A percentile compares a stretch with the other conserved stretches of the same genome.
Evolutionary conservation across 495 filamentous ascomycete genomes (phyloP).

Genomic region (Hypoxylon lenormandii): DNA sequence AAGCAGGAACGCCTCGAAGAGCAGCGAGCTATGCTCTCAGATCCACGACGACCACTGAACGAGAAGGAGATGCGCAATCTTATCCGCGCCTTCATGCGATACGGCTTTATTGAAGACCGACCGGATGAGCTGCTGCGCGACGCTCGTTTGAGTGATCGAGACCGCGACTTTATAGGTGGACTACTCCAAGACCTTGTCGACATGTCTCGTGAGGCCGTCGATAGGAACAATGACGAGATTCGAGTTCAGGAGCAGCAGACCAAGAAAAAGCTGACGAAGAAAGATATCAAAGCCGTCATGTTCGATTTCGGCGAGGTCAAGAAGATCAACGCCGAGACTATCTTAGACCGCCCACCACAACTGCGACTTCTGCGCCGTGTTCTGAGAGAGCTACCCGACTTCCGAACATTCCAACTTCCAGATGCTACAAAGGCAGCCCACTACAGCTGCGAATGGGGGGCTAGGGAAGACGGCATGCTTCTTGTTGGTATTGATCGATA

Average conservation of each 20-base stretch:
- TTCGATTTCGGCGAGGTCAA: slow-evolving; percentile 93
- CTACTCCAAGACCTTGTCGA: slow-evolving; percentile 66
- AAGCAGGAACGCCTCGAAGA: slow-evolving; percentile 70
- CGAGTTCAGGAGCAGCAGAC: slow-evolving; percentile 78
- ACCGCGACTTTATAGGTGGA: slow-evolving; percentile 77
- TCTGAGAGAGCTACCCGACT: slow-evolving; percentile 71
- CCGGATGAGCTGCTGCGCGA: slow-evolving; percentile 86
- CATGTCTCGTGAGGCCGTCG: slow-evolving; percentile 74
- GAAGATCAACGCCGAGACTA: slow-evolving; percentile 92
- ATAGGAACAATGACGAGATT: slow-evolving; percentile 73
- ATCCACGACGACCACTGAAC: slow-evolving; percentile 85
- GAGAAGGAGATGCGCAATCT: slow-evolving; percentile 94
- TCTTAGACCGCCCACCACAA: slow-evolving; percentile 87
- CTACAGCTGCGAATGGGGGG: slow-evolving; percentile 90
- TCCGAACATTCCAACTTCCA: slow-evolving; percentile 82
- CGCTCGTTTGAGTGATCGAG: slow-evolving; percentile 81
- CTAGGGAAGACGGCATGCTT: slow-evolving; percentile 96
- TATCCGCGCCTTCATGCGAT: slow-evolving; percentile 85
- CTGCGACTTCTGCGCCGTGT: slow-evolving; percentile 84
- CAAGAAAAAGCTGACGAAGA: slow-evolving; percentile 85
- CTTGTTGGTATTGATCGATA: slow-evolving; percentile 90
- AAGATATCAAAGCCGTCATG: slow-evolving; percentile 94
- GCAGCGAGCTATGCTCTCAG: slow-evolving; percentile 69
- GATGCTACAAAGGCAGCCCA: slow-evolving; percentile 88
- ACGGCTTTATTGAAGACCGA: slow-evolving; percentile 86